These are phyloP conservation scores for Rhododendron williamsianum DNA, from an alignment of 148 eudicot genomes.

Conservation along the genomic window DNA sequence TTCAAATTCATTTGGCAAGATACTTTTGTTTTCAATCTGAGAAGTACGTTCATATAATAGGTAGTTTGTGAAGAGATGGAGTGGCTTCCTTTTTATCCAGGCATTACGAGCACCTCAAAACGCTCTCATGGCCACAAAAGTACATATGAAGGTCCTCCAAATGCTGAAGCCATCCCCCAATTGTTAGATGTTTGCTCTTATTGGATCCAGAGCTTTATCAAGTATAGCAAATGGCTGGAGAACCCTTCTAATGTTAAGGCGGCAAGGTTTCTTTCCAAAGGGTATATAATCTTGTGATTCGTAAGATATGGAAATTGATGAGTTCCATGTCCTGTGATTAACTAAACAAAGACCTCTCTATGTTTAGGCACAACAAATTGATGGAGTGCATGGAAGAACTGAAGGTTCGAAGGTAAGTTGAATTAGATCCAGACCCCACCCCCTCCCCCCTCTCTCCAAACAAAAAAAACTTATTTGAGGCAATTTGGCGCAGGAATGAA, in stretches of 20 bases:
- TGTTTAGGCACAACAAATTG: slow-evolving; percentile 55
- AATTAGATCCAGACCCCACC: background rate
- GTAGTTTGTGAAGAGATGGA: slow-evolving; percentile 99
- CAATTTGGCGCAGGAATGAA: slow-evolving; percentile 33
- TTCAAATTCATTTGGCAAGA: slow-evolving; percentile 1
- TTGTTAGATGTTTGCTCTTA: slow-evolving; percentile 75
- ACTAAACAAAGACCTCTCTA: background rate
- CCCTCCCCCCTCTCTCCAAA: background rate
- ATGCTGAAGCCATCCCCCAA: slow-evolving; percentile 66
- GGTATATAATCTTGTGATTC: slow-evolving; percentile 39
- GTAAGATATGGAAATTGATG: background rate
- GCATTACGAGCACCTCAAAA: slow-evolving; percentile 52
- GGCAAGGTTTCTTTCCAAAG: slow-evolving; percentile 80
- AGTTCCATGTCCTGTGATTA: slow-evolving; percentile 8
- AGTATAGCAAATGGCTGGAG: slow-evolving; percentile 90
- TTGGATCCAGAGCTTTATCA: slow-evolving; percentile 85
- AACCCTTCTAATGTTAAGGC: slow-evolving; percentile 90
- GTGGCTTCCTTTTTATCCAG: slow-evolving; percentile 95
- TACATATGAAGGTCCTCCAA: slow-evolving; percentile 56
- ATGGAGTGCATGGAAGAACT: slow-evolving; percentile 61
- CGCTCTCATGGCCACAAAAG: slow-evolving; percentile 44
- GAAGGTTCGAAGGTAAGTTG: slow-evolving; percentile 58
- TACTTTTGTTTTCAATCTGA: slow-evolving; percentile 6
- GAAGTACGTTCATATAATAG: slow-evolving; percentile 29
- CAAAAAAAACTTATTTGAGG: background rate